Evolutionary conservation across 225 moss, liverwort and hornwort genomes (phyloP).

Genomic region (Bryoerythrophyllum caledonicum): DNA sequence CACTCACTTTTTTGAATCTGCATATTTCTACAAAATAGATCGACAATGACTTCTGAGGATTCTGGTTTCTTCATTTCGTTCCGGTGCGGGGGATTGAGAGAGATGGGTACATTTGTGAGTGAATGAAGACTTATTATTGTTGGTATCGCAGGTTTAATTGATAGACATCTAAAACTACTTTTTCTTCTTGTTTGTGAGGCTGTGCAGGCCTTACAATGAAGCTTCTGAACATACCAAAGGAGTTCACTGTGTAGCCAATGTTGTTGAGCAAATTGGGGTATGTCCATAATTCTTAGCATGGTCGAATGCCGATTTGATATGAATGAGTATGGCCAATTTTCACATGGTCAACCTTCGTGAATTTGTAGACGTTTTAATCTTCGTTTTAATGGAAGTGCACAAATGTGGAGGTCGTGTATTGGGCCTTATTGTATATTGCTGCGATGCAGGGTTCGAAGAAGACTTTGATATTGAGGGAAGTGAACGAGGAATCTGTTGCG

Average conservation of each 20-base stretch:
- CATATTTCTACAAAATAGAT: neutral
- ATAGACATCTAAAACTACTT: neutral
- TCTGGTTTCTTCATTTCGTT: conserved; percentile 3
- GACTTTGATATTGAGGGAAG: conserved; percentile 80
- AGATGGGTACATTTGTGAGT: neutral
- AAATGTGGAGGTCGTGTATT: conserved; percentile 13
- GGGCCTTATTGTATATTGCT: conserved; percentile 19
- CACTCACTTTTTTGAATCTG: neutral
- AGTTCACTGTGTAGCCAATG: conserved; percentile 63
- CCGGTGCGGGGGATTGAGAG: neutral
- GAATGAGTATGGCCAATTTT: conserved; percentile 11
- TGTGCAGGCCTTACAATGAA: conserved; percentile 85
- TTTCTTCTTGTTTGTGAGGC: neutral
- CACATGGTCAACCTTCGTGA: neutral
- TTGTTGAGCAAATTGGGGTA: conserved; percentile 94
- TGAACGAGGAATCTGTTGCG: conserved; percentile 77
- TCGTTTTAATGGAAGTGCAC: neutral
- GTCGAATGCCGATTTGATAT: conserved; percentile 6
- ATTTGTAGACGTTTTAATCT: conserved; percentile 10
- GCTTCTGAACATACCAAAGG: conserved; percentile 65
- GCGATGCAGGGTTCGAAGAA: conserved; percentile 74
- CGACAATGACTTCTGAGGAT: neutral
- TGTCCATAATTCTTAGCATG: conserved; percentile 24
- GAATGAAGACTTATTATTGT: neutral
- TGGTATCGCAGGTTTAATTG: neutral